A percentile compares a stretch with the other conserved stretches of the same genome.
Conservation (phyloP, 345 rosid species). For the Populus simonii region DNA sequence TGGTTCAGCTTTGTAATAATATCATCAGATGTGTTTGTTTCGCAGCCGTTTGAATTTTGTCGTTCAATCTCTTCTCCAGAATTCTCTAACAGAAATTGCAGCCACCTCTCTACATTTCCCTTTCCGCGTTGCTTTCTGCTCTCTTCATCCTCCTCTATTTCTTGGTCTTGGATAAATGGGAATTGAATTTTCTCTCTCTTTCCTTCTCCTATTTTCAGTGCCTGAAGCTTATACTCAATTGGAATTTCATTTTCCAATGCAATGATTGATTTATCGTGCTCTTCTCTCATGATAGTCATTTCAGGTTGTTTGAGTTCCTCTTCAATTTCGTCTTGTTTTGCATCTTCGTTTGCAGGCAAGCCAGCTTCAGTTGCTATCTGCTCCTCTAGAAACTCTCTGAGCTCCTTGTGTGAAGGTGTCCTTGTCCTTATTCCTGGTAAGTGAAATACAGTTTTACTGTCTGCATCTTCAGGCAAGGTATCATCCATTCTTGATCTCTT, state of each 20-base stretch:
- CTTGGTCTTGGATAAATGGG: slow-evolving; percentile 34
- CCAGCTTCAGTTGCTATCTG: slow-evolving; percentile 51
- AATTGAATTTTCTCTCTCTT: slow-evolving; percentile 35
- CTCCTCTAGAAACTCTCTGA: slow-evolving; percentile 62
- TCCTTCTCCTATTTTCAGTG: slow-evolving; percentile 39
- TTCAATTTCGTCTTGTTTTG: slow-evolving; percentile 38
- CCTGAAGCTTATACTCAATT: slow-evolving; percentile 40
- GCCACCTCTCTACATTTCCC: slow-evolving; percentile 95
- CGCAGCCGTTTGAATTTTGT: slow-evolving; percentile 24
- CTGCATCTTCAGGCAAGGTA: slow-evolving; percentile 42
- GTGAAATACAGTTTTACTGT: slow-evolving; percentile 46
- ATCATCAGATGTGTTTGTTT: slow-evolving; percentile 43
- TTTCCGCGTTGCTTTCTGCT: slow-evolving; percentile 72
- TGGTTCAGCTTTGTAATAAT: slow-evolving; percentile 49
- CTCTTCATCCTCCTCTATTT: slow-evolving; percentile 73
- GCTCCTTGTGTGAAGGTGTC: slow-evolving; percentile 59
- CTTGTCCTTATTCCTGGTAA: slow-evolving; percentile 61
- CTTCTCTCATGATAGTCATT: slow-evolving; percentile 20
- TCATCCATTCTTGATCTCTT: slow-evolving; percentile 75
- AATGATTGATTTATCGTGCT: slow-evolving; percentile 31
- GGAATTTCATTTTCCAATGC: slow-evolving; percentile 30
- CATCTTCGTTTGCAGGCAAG: slow-evolving; percentile 28
- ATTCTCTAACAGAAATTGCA: slow-evolving; percentile 66
- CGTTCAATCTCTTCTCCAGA: slow-evolving; percentile 40
- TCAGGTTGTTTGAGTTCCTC: slow-evolving; percentile 27